Evolutionary conservation across 2,329 filamentous ascomycete species (phyloP), one percentile per base, ranked within the genome.

Genomic region (Dendryphion nanum): DNA sequence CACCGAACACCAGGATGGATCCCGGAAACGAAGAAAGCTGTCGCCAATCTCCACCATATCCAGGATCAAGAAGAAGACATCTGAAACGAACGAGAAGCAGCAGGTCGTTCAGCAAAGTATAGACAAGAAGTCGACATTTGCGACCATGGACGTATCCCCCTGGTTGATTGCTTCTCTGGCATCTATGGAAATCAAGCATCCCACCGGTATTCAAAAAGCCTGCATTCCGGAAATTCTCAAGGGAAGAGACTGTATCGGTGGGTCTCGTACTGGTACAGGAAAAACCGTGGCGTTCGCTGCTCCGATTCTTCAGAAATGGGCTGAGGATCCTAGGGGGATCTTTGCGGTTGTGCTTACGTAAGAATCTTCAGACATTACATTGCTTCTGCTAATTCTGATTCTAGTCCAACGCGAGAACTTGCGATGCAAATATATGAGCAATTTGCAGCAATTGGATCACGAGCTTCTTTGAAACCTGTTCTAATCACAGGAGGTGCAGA

Each of bases 391-490:
- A 15, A 10, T 16, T 30, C 15, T 3, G 10, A 14, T 8, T 15
- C 16, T 13, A 55, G 46, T 18, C 59, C 57, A 7, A 59, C 57
- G 6, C 80, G 87, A 55, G 93, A 98, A 70, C 79, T 98, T 41
- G 93, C 93, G 4, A 78, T 97, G 16, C 93, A 98, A 63, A 96
- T 98, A 34, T 94, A 85, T 63, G 93, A 98, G 69, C 93, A 98
- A 66, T 84, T 97, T 71, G 89, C 89, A 60, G 93, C 93, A 12
- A 89, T 98, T 38, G 91, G 89, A 3, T 82, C 89, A 4, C 85
- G 87, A 0, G 89, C 95, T 57, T 86, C 83, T 40, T 78, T 98
- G 50, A 95, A 95, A 64, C 83, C 86, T 4, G 76, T 91, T 30
- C 77, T 98, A n/a, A 78, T 98, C 29, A 97, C 89, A 1, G 93